Evolutionary conservation across 352 stramenopile species (phyloP).

Genomic region (Globisporangium radiosum): DNA sequence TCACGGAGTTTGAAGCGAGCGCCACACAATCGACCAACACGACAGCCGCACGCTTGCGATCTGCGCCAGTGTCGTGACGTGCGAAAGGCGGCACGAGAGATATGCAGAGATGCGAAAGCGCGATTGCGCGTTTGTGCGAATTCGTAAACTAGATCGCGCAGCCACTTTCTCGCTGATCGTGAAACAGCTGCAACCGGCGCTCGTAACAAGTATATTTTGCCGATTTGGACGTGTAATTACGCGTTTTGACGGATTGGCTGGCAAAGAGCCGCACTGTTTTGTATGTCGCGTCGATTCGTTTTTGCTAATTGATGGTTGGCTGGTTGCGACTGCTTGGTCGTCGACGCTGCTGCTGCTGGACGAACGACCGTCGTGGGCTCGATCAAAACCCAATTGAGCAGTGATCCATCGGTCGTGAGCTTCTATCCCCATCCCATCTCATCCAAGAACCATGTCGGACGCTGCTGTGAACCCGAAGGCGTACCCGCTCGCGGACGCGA

Average conservation of each 20-base stretch:
- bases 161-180: too few species aligned
- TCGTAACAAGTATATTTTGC: too few species aligned
- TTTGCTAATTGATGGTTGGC: background rate
- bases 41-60: too few species aligned
- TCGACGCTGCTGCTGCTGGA: background rate
- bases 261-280: constrained; percentile 5
- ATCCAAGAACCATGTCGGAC: constrained; percentile 53
- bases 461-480: constrained; percentile 92
- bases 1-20: too few species aligned
- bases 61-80: too few species aligned
- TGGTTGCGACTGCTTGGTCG: constrained; percentile 2
- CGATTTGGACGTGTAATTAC: background rate
- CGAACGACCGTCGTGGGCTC: constrained; percentile 3
- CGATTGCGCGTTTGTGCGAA: too few species aligned
- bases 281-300: background rate
- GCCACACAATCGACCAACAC: too few species aligned
- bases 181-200: too few species aligned
- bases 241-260: constrained; percentile 18
- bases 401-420: constrained; percentile 89
- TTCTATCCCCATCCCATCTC: constrained; percentile 19
- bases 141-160: too few species aligned
- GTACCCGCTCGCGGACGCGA: constrained; percentile 96
- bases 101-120: too few species aligned
- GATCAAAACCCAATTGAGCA: constrained; percentile 41
- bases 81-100: too few species aligned